Conservation (phyloP, 2,329 filamentous ascomycete genomes). For the Clonostachys byssicola region DNA sequence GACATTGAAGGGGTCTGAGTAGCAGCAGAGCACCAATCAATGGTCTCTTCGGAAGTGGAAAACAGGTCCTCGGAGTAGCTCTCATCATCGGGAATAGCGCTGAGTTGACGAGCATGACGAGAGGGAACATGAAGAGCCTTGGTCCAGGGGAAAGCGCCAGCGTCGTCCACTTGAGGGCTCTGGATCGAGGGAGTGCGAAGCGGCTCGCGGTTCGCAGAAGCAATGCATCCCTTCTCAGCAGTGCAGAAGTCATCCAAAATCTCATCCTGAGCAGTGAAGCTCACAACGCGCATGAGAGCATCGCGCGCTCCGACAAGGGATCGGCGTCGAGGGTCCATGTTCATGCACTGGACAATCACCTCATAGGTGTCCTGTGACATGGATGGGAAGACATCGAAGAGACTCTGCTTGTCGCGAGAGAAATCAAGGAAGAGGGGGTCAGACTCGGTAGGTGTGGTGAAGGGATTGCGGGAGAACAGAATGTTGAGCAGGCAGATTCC, state of each 20-base stretch:
- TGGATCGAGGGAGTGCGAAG: constrained; percentile 93
- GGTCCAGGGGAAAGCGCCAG: constrained; percentile 89
- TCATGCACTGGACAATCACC: constrained; percentile 86
- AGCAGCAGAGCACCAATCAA: constrained; percentile 76
- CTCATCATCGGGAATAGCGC: constrained; percentile 76
- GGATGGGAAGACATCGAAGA: constrained; percentile 96
- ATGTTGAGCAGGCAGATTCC: constrained; percentile 96
- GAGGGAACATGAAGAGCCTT: constrained; percentile 78
- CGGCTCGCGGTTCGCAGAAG: constrained; percentile 88
- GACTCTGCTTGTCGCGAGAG: constrained; percentile 84
- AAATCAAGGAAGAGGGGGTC: constrained; percentile 94
- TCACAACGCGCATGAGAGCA: constrained; percentile 74
- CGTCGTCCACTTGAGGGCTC: constrained; percentile 70
- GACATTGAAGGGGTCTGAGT: constrained; percentile 76
- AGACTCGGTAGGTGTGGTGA: constrained; percentile 83
- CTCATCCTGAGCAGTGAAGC: constrained; percentile 93
- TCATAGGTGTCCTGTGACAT: constrained; percentile 99
- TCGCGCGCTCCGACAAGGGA: constrained; percentile 75
- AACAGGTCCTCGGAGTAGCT: constrained; percentile 84
- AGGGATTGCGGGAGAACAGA: constrained; percentile 94
- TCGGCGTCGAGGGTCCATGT: constrained; percentile 84
- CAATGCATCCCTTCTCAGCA: constrained; percentile 70
- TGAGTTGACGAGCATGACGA: constrained; percentile 74
- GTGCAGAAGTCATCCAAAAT: constrained; percentile 89
- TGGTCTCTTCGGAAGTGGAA: constrained; percentile 67